A percentile compares a stretch with the other conserved stretches of the same genome.
phyloP scores from a whole-genome alignment of 2,329 filamentous ascomycete species.

The Neofusicoccum laricinum region DNA sequence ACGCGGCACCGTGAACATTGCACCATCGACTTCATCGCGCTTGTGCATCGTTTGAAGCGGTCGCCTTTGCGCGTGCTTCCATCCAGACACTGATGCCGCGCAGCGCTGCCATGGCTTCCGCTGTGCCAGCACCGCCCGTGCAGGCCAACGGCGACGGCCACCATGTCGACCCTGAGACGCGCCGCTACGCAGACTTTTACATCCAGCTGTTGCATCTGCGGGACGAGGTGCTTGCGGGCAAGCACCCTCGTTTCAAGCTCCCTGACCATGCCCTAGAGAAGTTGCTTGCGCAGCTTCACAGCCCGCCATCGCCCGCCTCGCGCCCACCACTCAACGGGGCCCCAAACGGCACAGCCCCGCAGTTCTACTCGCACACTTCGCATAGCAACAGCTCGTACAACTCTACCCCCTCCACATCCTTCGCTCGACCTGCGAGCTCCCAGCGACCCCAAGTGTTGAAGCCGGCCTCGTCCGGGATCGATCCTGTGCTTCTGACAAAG shows the following conservation, averaged over 20 bases:
- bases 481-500: constrained; percentile 82
- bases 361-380: constrained; percentile 1
- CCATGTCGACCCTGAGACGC: constrained; percentile 33
- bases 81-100: neutral
- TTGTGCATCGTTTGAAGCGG: neutral
- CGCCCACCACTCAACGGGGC: constrained; percentile 8
- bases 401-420: constrained; percentile 21
- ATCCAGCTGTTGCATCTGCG: constrained; percentile 77
- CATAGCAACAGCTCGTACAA: constrained; percentile 16
- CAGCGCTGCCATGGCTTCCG: constrained; percentile 16
- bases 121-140: constrained; percentile 22
- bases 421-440: constrained; percentile 13
- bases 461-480: constrained; percentile 64
- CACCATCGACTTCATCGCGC: neutral
- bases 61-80: neutral
- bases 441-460: constrained; percentile 24
- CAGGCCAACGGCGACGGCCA: constrained; percentile 32
- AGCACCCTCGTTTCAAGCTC: constrained; percentile 62
- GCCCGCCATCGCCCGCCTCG: constrained; percentile 23
- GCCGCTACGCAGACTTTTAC: constrained; percentile 55
- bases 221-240: constrained; percentile 76
- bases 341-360: constrained; percentile 5
- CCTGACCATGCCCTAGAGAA: constrained; percentile 51
- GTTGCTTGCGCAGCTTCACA: constrained; percentile 27
- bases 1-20: constrained; percentile 9